Conservation (phyloP, 805 yeast genomes). For the Sugiyamaella lignohabitans region DNA sequence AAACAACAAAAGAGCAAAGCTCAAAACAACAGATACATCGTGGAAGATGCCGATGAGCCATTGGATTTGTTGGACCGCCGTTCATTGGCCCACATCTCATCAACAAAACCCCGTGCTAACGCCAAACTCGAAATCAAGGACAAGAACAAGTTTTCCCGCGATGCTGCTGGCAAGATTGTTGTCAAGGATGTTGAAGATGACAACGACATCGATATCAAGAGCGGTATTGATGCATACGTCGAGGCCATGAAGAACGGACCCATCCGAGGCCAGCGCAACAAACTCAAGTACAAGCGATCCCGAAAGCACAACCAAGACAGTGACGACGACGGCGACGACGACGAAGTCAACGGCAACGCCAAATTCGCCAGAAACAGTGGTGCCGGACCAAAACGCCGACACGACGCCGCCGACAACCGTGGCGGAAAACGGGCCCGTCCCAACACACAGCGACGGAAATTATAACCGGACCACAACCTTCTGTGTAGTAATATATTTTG, state of each 20-base stretch:
- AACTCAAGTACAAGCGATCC: constrained; percentile 75
- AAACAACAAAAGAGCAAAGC: constrained; percentile 3
- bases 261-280: constrained; percentile 86
- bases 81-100: constrained; percentile 80
- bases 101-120: constrained; percentile 68
- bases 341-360: constrained; percentile 20
- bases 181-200: constrained; percentile 37
- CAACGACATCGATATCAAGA: constrained; percentile 19
- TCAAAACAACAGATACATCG: constrained; percentile 49
- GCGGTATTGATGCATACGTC: constrained; percentile 82
- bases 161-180: constrained; percentile 61
- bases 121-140: constrained; percentile 29
- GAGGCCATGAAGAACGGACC: constrained; percentile 94
- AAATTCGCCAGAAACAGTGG: background rate
- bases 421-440: background rate
- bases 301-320: constrained; percentile 46
- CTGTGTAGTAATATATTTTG: too few relatives aligned
- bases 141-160: constrained; percentile 38
- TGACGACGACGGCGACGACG: constrained; percentile 48
- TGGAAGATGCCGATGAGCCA: constrained; percentile 73
- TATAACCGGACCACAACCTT: background rate
- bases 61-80: constrained; percentile 81
- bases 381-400: background rate
- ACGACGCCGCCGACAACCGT: background rate
- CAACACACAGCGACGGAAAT: background rate